A percentile compares a stretch with the other conserved stretches of the same genome.
Conservation (phyloP, 208 protist species). For the Naegleria gruberi region DNA sequence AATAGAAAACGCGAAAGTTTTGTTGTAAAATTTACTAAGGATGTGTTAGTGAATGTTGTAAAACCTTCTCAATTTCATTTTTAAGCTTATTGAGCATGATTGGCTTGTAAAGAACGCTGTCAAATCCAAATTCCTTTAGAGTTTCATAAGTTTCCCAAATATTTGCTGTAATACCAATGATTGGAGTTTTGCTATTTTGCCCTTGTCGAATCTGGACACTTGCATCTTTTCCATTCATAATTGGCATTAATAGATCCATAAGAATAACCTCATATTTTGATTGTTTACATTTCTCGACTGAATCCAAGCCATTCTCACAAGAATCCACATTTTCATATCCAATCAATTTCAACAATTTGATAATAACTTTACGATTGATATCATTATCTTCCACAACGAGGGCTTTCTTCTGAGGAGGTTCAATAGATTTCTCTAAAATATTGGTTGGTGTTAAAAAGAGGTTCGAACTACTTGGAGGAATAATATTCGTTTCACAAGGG, state of each 20-base stretch:
- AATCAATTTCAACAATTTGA: not conserved
- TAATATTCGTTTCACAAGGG: not conserved
- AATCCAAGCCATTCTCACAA: not conserved
- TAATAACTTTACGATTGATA: not conserved
- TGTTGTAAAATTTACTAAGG: no score
- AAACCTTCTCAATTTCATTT: no score
- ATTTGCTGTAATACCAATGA: not conserved
- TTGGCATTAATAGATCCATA: not conserved
- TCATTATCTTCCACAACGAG: not conserved
- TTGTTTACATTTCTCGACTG: not conserved
- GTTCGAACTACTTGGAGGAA: no score
- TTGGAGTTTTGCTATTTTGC: not conserved
- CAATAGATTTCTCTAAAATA: not conserved
- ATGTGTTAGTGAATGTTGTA: no score
- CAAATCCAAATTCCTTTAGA: not conserved
- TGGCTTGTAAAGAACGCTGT: not conserved
- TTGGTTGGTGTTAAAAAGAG: not conserved
- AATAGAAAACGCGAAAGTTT: no score
- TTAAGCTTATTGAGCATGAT: not conserved
- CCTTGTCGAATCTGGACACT: not conserved
- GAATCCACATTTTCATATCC: not conserved
- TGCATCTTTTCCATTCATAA: not conserved
- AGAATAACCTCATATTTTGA: not conserved
- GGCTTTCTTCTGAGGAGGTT: not conserved
- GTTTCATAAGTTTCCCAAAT: not conserved